phyloP scores from a whole-genome alignment of 768 basidiomycete genomes.

The Pulveroboletus sp. region DNA sequence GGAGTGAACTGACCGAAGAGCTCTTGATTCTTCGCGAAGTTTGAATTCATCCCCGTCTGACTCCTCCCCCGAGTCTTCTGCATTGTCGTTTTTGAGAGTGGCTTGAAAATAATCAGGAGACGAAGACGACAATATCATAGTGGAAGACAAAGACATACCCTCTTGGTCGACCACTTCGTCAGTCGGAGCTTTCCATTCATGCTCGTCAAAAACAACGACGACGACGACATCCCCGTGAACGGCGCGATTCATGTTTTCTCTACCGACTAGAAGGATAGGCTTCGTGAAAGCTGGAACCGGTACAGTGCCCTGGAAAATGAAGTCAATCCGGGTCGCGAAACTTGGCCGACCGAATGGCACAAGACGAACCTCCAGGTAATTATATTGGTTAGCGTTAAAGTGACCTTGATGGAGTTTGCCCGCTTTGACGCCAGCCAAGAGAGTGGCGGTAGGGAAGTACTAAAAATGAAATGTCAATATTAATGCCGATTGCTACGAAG shows the following conservation, averaged over 20 bases:
- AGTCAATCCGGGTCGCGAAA: background rate
- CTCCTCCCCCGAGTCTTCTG: conserved; percentile 66
- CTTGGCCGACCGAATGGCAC: background rate
- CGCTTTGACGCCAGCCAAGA: conserved; percentile 80
- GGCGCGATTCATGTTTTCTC: conserved; percentile 93
- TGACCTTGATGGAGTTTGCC: conserved; percentile 87
- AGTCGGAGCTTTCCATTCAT: conserved; percentile 87
- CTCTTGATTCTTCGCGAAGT: conserved; percentile 43
- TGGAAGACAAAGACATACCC: conserved; percentile 42
- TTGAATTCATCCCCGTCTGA: conserved; percentile 37
- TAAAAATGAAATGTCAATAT: conserved; percentile 27
- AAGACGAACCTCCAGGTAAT: conserved; percentile 78
- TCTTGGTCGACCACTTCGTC: conserved; percentile 96
- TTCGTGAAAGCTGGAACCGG: conserved; percentile 67
- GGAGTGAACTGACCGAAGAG: conserved; percentile 21
- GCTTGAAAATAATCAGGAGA: conserved; percentile 38
- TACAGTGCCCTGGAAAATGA: conserved; percentile 65
- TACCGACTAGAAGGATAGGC: conserved; percentile 78
- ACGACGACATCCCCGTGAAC: conserved; percentile 92
- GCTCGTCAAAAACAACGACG: conserved; percentile 80
- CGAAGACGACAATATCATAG: background rate
- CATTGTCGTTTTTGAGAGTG: conserved; percentile 82
- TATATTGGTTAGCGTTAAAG: conserved; percentile 93
- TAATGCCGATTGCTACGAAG: background rate
- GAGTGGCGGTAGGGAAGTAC: conserved; percentile 71